Evolutionary conservation across 345 rosid genomes (phyloP).

Genomic region (Linum tenue): DNA sequence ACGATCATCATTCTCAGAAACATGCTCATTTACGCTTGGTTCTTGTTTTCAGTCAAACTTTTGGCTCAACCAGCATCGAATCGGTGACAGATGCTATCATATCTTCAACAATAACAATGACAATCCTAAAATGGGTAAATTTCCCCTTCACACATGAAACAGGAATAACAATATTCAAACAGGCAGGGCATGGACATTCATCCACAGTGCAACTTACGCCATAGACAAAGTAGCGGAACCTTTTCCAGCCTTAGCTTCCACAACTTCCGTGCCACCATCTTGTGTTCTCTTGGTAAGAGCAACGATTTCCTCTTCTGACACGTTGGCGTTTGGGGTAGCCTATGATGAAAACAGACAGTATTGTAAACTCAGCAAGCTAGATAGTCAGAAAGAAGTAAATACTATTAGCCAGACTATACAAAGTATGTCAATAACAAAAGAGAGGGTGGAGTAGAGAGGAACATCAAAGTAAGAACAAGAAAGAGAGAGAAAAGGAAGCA

Average conservation of each 20-base stretch:
- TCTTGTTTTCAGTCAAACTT: no score
- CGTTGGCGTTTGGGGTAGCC: slow-evolving; percentile 74
- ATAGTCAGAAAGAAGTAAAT: background rate
- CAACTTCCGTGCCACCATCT: slow-evolving; percentile 91
- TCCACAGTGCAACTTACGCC: slow-evolving; percentile 53
- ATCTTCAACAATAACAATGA: no score
- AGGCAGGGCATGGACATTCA: background rate
- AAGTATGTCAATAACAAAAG: background rate
- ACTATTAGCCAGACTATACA: background rate
- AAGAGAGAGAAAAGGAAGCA: background rate
- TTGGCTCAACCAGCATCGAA: no score
- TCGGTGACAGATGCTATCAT: no score
- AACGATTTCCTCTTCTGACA: slow-evolving; percentile 43
- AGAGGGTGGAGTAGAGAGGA: background rate
- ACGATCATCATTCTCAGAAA: no score
- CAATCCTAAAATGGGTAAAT: no score
- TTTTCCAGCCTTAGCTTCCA: slow-evolving; percentile 88
- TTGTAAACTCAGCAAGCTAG: slow-evolving; percentile 1
- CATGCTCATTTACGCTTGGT: no score
- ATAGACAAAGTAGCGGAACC: slow-evolving; percentile 85
- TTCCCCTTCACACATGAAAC: no score
- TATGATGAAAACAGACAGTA: slow-evolving; percentile 14
- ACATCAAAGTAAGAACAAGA: background rate
- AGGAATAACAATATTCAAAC: background rate
- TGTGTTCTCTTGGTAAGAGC: slow-evolving; percentile 83